phyloP scores from a whole-genome alignment of 202 grass and related monocot species.

The Panicum hallii region DNA sequence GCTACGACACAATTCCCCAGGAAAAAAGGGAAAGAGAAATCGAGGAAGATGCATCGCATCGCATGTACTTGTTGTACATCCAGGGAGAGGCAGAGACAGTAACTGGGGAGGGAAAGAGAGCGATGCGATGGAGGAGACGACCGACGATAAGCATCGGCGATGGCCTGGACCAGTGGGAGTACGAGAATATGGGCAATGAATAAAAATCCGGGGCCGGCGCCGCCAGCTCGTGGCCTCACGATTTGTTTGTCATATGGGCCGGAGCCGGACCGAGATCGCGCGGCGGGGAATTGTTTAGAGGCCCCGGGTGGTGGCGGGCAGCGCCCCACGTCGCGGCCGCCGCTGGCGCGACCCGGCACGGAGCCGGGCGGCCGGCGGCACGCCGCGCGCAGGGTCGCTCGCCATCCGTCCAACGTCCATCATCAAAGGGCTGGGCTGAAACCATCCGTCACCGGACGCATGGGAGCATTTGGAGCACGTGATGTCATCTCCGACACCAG shows the following conservation, averaged over 20 bases:
- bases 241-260: neutral
- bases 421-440: too few species aligned
- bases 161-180: too few species aligned
- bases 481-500: neutral
- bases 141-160: too few species aligned
- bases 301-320: constrained; percentile 10
- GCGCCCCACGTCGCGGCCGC: constrained; percentile 39
- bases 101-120: too few species aligned
- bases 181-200: neutral
- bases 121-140: too few species aligned
- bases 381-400: neutral
- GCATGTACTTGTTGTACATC: neutral
- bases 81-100: too few species aligned
- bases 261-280: constrained; percentile 33
- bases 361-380: neutral
- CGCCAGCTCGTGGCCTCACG: constrained; percentile 12
- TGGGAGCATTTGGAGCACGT: neutral
- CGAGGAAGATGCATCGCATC: neutral
- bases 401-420: neutral
- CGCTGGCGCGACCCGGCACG: neutral
- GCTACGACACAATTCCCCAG: neutral
- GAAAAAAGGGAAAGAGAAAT: neutral
- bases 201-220: constrained; percentile 14
- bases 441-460: too few species aligned
- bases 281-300: constrained; percentile 27